phyloP scores from a whole-genome alignment of 306 rosid genomes.

The Erythrophleum fordii region DNA sequence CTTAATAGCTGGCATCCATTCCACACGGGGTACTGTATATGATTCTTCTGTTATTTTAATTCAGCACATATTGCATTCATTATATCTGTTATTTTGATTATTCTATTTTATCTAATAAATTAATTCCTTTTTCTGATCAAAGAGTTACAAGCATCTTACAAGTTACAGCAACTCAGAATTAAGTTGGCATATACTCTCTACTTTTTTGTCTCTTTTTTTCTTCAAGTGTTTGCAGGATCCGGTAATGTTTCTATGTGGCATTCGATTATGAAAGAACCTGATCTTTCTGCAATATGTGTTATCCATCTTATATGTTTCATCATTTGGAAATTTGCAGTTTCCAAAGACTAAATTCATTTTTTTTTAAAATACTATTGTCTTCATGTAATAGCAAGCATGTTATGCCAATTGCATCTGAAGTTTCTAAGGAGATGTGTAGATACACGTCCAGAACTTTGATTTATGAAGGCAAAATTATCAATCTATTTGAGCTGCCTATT shows the following conservation, averaged over 20 bases:
- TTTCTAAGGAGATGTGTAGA: neutral
- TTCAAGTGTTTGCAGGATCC: neutral
- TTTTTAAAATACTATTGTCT: neutral
- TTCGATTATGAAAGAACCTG: neutral
- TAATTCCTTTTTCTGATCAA: neutral
- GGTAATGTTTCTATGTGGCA: neutral
- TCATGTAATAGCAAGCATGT: neutral
- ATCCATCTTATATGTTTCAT: neutral
- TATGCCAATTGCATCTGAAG: neutral
- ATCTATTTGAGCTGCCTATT: neutral
- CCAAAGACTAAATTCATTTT: neutral
- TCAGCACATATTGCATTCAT: neutral
- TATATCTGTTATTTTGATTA: neutral
- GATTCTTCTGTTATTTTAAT: neutral
- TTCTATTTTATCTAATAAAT: neutral
- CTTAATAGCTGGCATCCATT: neutral
- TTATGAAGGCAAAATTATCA: neutral
- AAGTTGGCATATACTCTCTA: neutral
- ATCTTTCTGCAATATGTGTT: neutral
- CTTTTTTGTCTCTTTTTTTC: neutral
- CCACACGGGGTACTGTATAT: neutral
- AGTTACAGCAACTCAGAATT: too few species aligned
- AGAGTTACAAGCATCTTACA: neutral
- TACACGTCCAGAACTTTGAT: neutral
- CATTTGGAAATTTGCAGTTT: neutral